These are phyloP conservation scores for Arabis alpina DNA, from an alignment of 345 rosid genomes.

Conservation along the genomic window DNA sequence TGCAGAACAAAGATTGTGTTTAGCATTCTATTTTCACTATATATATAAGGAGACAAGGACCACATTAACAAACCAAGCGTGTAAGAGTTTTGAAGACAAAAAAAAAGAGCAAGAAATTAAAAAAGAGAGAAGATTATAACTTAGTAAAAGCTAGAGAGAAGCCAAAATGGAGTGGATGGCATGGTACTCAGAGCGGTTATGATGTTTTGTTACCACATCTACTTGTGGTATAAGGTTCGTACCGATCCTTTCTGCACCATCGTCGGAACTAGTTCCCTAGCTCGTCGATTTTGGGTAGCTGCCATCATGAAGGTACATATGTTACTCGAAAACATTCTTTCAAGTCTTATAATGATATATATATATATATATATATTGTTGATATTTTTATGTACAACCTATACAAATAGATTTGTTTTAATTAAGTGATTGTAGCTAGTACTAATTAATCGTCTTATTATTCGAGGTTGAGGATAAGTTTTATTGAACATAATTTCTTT, in stretches of 20 bases:
- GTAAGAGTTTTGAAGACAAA: slow-evolving; percentile 26
- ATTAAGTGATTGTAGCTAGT: not conserved
- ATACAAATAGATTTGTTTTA: not conserved
- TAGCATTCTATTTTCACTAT: slow-evolving; percentile 28
- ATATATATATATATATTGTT: not conserved
- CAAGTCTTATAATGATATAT: not conserved
- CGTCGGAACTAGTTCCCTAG: slow-evolving; percentile 70
- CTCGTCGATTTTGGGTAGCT: slow-evolving; percentile 73
- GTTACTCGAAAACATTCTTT: not conserved
- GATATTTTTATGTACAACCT: not conserved
- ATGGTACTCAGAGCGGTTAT: slow-evolving; percentile 69
- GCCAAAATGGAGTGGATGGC: slow-evolving; percentile 48
- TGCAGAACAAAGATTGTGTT: slow-evolving; percentile 3
- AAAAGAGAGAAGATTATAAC: not conserved
- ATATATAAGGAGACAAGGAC: slow-evolving; percentile 33
- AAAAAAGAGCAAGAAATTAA: slow-evolving; percentile 18
- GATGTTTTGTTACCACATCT: slow-evolving; percentile 59
- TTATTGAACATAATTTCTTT: not conserved
- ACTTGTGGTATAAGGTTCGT: slow-evolving; percentile 75
- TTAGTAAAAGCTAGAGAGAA: not conserved
- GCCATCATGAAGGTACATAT: slow-evolving; percentile 76
- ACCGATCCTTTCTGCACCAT: slow-evolving; percentile 77
- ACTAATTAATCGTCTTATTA: not conserved
- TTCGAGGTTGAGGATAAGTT: not conserved
- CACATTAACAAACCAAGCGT: slow-evolving; percentile 26